Percentiles rank a stretch among this genome's conserved stretches.
Conservation (phyloP, 2,329 filamentous ascomycete species). For the Fusarium acutatum region DNA sequence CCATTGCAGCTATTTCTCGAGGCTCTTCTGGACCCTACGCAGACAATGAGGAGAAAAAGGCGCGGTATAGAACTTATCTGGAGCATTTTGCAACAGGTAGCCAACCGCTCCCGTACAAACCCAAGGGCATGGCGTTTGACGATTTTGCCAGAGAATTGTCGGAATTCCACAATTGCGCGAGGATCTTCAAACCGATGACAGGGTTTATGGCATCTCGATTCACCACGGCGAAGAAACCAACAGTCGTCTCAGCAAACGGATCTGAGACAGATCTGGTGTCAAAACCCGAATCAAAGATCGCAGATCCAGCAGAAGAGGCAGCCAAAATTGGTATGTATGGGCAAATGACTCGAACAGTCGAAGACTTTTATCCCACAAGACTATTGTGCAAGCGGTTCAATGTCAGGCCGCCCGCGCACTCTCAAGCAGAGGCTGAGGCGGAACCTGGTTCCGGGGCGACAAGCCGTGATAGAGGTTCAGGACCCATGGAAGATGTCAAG, state of each 20-base stretch:
- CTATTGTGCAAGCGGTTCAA: slow-evolving; percentile 96
- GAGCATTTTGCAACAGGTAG: slow-evolving; percentile 69
- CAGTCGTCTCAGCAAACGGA: slow-evolving; percentile 38
- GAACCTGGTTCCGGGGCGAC: slow-evolving; percentile 37
- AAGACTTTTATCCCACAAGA: slow-evolving; percentile 81
- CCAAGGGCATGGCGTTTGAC: slow-evolving; percentile 61
- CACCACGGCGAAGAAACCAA: slow-evolving; percentile 70
- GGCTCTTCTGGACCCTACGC: slow-evolving; percentile 78
- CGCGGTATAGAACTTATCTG: slow-evolving; percentile 84
- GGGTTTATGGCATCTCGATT: slow-evolving; percentile 95
- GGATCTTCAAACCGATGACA: slow-evolving; percentile 89
- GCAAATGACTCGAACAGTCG: slow-evolving; percentile 76
- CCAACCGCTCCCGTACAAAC: slow-evolving; percentile 60
- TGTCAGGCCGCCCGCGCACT: slow-evolving; percentile 78
- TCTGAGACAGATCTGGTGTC: slow-evolving; percentile 39
- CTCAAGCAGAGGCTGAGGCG: slow-evolving; percentile 60
- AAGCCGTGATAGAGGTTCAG: slow-evolving; percentile 1
- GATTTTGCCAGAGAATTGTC: slow-evolving; percentile 83
- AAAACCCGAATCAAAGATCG: slow-evolving; percentile 46
- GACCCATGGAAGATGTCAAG: slow-evolving; percentile 22
- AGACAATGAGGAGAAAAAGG: slow-evolving; percentile 80
- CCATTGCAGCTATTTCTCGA: slow-evolving; percentile 73
- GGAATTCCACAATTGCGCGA: slow-evolving; percentile 73
- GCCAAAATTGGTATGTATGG: slow-evolving; percentile 95
- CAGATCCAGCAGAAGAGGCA: slow-evolving; percentile 83